phyloP scores from a whole-genome alignment of 257 asterid species.

The Solanum pennellii region DNA sequence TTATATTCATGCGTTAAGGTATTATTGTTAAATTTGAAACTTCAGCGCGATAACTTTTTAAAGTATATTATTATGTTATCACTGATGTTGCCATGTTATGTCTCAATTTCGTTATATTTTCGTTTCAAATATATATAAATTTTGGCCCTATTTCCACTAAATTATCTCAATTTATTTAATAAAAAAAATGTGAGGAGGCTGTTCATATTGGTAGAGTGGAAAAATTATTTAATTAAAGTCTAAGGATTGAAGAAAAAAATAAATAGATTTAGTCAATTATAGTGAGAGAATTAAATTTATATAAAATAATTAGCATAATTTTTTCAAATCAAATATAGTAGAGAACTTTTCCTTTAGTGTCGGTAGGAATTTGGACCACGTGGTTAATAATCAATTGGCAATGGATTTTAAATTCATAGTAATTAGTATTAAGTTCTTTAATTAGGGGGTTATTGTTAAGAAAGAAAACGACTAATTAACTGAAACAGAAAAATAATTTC shows the following conservation, averaged over 20 bases:
- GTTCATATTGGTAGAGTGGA: neutral
- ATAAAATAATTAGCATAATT: neutral
- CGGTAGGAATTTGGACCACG: slow-evolving; percentile 14
- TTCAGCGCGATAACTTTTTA: too few species aligned
- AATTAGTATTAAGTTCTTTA: neutral
- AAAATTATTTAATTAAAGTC: neutral
- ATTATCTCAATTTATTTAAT: neutral
- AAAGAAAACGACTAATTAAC: slow-evolving; percentile 12
- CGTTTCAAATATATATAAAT: neutral
- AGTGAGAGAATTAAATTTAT: neutral
- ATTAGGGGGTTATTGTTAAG: neutral
- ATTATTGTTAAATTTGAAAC: neutral
- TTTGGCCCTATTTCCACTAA: neutral
- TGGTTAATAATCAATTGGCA: neutral
- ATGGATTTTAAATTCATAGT: neutral
- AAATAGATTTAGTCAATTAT: neutral
- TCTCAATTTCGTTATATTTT: neutral
- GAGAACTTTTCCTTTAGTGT: neutral
- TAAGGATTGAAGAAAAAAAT: neutral
- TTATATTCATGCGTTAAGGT: neutral
- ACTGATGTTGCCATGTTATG: too few species aligned
- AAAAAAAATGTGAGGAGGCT: neutral
- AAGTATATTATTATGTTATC: too few species aligned
- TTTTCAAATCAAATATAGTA: neutral
- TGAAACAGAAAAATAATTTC: neutral